Conservation (phyloP, 1,139 yeast genomes). For the Pichia sp. region DNA sequence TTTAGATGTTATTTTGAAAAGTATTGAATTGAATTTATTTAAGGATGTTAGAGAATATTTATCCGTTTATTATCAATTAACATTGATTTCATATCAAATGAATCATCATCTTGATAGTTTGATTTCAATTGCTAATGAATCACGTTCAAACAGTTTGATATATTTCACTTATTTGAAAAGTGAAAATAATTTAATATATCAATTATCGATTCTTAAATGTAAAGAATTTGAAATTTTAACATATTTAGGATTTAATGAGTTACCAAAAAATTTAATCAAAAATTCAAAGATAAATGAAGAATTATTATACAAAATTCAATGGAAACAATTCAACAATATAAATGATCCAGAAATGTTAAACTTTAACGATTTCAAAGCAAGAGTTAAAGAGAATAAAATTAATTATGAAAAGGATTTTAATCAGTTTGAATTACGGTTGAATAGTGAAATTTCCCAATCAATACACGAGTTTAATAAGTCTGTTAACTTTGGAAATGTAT, state of each 20-base stretch:
- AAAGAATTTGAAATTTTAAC: conserved; percentile 9
- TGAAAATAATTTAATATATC: conserved; percentile 7
- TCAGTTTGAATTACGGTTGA: background rate
- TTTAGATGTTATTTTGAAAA: conserved; percentile 66
- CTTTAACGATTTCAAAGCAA: conserved; percentile 30
- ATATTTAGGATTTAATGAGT: conserved; percentile 19
- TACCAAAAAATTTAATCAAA: conserved; percentile 21
- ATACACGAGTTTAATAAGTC: conserved; percentile 6
- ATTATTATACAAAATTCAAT: conserved; percentile 56
- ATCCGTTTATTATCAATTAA: conserved; percentile 39
- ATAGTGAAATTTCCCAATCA: conserved; percentile 3
- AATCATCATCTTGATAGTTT: conserved; percentile 40
- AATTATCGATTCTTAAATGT: conserved; percentile 9
- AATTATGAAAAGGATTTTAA: conserved; percentile 11
- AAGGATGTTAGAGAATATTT: conserved; percentile 54
- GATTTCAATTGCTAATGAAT: conserved; percentile 17
- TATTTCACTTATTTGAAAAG: conserved; percentile 8
- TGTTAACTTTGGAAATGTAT: background rate
- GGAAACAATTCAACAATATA: conserved; percentile 78
- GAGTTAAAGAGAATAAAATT: conserved; percentile 13
- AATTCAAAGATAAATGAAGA: conserved; percentile 33
- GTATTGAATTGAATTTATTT: conserved; percentile 73
- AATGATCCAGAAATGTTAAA: conserved; percentile 69
- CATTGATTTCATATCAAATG: conserved; percentile 59
- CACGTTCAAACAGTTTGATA: background rate